Conservation (phyloP, 1,284 basidiomycete genomes). For the Tylopilus sp. region DNA sequence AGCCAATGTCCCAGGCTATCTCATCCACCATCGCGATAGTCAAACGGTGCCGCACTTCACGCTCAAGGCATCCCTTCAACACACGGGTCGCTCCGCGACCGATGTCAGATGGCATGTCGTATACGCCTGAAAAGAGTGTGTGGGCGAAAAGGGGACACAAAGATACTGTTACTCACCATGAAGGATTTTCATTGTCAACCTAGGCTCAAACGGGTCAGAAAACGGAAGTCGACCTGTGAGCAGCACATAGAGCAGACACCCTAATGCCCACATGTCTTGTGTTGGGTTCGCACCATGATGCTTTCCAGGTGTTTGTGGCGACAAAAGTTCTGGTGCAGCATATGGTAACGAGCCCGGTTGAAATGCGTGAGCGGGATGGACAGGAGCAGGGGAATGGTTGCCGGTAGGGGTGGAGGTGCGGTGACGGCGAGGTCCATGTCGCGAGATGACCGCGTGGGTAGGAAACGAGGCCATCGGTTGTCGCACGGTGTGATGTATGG, state of each 20-base stretch:
- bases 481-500: conserved; percentile 26
- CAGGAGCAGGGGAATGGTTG: conserved; percentile 28
- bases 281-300: conserved; percentile 50
- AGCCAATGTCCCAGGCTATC: conserved; percentile 77
- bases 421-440: conserved; percentile 45
- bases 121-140: conserved; percentile 44
- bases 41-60: conserved; percentile 61
- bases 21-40: conserved; percentile 71
- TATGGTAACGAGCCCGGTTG: conserved; percentile 89
- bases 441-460: conserved; percentile 34
- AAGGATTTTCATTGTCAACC: conserved; percentile 87
- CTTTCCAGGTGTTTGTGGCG: conserved; percentile 35
- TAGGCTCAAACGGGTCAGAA: conserved; percentile 81
- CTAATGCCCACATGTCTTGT: conserved; percentile 92
- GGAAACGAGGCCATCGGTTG: conserved; percentile 24
- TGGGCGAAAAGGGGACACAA: conserved; percentile 2
- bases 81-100: conserved; percentile 70
- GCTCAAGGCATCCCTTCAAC: conserved; percentile 72
- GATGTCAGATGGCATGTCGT: conserved; percentile 54
- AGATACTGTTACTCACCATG: conserved; percentile 53
- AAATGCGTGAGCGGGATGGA: conserved; percentile 41
- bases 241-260: conserved; percentile 81
- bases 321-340: conserved; percentile 77
- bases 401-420: conserved; percentile 57
- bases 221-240: conserved; percentile 83